Conservation (phyloP, 208 protist genomes). For the Trypanosoma conorhini region DNA sequence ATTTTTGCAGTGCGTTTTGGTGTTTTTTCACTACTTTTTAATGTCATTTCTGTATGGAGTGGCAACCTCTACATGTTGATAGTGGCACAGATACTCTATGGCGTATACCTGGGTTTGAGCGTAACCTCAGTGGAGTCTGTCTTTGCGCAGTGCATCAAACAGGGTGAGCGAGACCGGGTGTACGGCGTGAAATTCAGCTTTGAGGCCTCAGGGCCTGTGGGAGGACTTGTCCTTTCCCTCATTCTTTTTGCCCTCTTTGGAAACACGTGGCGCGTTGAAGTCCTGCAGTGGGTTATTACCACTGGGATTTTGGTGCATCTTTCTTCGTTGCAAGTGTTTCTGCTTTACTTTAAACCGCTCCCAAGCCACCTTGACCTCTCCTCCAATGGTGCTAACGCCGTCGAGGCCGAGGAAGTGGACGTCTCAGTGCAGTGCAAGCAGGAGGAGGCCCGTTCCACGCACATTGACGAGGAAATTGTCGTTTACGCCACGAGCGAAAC, state of each 20-base stretch:
- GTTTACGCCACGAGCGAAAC: neutral
- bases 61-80: slow-evolving; percentile 38
- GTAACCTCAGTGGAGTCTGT: slow-evolving; percentile 68
- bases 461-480: slow-evolving; percentile 8
- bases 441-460: neutral
- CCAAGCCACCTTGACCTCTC: slow-evolving; percentile 13
- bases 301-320: slow-evolving; percentile 52
- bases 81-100: slow-evolving; percentile 58
- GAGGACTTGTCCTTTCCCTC: slow-evolving; percentile 47
- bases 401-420: neutral
- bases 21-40: slow-evolving; percentile 40
- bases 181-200: slow-evolving; percentile 76
- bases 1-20: slow-evolving; percentile 47
- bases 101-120: slow-evolving; percentile 63
- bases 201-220: slow-evolving; percentile 58
- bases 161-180: slow-evolving; percentile 57
- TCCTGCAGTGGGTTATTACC: slow-evolving; percentile 58
- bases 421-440: neutral
- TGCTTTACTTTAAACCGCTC: slow-evolving; percentile 46
- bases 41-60: slow-evolving; percentile 39
- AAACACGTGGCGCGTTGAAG: slow-evolving; percentile 44
- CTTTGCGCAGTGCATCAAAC: slow-evolving; percentile 65
- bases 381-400: neutral
- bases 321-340: slow-evolving; percentile 48
- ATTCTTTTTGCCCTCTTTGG: slow-evolving; percentile 50